Evolutionary conservation across 108 stramenopile genomes (phyloP).

Genomic region (Licmophora abbreviata): DNA sequence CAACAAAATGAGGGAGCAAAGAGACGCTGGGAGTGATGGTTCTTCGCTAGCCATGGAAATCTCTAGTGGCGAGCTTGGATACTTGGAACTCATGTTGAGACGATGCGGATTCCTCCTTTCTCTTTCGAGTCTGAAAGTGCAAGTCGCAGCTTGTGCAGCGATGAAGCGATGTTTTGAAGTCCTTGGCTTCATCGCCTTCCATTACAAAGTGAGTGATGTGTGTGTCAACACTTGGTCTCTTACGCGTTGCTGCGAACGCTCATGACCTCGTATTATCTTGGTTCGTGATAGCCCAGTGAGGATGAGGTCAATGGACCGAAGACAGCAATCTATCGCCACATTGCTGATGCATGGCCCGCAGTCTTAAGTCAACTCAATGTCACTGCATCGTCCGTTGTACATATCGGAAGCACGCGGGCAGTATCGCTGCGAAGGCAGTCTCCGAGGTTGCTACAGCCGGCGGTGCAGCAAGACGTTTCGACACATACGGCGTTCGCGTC

Average conservation of each 20-base stretch:
- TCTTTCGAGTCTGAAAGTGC: constrained; percentile 21
- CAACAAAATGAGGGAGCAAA: neutral
- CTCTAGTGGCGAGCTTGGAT: constrained; percentile 2
- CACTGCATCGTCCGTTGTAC: no score
- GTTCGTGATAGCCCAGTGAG: no score
- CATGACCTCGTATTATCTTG: no score
- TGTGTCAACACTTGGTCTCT: no score
- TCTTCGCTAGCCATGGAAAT: neutral
- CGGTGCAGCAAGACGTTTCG: neutral
- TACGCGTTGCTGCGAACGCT: no score
- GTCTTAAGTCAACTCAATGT: constrained; percentile 17
- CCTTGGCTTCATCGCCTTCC: constrained; percentile 22
- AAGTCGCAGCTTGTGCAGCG: constrained; percentile 26
- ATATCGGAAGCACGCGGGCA: no score
- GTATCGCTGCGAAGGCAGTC: no score
- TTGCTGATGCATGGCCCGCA: constrained; percentile 35
- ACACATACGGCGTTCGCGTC: neutral
- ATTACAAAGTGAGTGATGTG: neutral
- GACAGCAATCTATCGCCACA: constrained; percentile 1
- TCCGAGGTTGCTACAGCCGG: no score
- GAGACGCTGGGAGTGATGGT: constrained; percentile 10
- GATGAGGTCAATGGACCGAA: neutral
- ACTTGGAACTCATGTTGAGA: constrained; percentile 11
- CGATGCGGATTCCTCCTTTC: constrained; percentile 33
- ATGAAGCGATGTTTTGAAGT: constrained; percentile 20